A percentile compares a stretch with the other conserved stretches of the same genome.
Conservation (phyloP, 352 stramenopile genomes). For the Phytophthora hybrid region DNA sequence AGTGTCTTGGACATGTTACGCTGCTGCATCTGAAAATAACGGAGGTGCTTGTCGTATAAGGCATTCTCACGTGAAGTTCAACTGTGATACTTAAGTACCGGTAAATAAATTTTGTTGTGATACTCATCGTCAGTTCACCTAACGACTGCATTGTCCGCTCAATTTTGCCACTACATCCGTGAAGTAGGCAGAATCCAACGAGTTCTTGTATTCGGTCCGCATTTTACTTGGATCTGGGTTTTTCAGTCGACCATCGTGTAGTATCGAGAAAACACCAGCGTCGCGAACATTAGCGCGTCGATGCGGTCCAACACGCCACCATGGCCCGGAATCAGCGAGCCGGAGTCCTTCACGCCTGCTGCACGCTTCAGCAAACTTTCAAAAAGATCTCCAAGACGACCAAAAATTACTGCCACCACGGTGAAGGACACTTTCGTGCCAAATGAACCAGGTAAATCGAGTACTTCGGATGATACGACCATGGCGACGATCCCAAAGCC, state of each 20-base stretch:
- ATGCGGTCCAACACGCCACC: constrained; percentile 95
- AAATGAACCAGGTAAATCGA: constrained; percentile 75
- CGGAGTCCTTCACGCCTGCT: constrained; percentile 95
- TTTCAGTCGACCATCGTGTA: constrained; percentile 38
- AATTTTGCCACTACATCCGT: neutral
- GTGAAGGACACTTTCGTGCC: constrained; percentile 86
- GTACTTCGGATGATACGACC: constrained; percentile 69
- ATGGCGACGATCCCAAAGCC: constrained; percentile 86
- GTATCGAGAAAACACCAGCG: constrained; percentile 73
- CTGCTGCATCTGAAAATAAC: no score
- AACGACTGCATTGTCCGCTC: neutral
- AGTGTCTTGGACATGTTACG: no score
- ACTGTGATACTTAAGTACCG: no score
- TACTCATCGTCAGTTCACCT: neutral
- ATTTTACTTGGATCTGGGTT: neutral
- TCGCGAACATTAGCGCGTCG: constrained; percentile 94
- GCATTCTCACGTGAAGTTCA: neutral
- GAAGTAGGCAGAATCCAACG: neutral
- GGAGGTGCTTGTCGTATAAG: no score
- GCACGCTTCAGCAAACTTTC: constrained; percentile 96
- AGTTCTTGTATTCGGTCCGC: neutral
- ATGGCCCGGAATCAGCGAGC: constrained; percentile 95
- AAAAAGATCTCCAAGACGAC: constrained; percentile 96
- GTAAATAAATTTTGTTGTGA: neutral
- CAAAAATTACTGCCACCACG: constrained; percentile 92